Conservation (phyloP, 2,329 filamentous ascomycete species). For the Sarocladiaceae sp. region DNA sequence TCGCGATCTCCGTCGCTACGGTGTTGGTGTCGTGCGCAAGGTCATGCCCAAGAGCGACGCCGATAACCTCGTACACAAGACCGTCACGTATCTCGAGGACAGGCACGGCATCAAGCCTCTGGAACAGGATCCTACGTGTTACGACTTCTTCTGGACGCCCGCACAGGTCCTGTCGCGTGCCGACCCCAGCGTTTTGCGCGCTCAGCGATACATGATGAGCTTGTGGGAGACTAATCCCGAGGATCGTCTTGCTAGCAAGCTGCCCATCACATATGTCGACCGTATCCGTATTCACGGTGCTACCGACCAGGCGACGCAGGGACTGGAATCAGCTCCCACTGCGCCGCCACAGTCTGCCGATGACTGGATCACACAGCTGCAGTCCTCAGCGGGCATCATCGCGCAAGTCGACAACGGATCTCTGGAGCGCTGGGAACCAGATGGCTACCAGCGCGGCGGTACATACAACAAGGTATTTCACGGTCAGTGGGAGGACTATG, state of each 20-base stretch:
- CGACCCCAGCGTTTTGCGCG: slow-evolving; percentile 55
- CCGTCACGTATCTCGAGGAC: slow-evolving; percentile 44
- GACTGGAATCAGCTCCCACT: slow-evolving; percentile 13
- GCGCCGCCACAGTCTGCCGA: slow-evolving; percentile 25
- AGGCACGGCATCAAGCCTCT: slow-evolving; percentile 22
- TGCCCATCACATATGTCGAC: slow-evolving; percentile 63
- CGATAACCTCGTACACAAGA: slow-evolving; percentile 50
- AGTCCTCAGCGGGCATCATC: slow-evolving; percentile 44
- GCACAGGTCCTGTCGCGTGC: slow-evolving; percentile 62
- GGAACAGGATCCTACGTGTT: slow-evolving; percentile 55
- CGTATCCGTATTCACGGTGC: slow-evolving; percentile 60
- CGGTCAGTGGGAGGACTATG: slow-evolving; percentile 49
- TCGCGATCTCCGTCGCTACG: slow-evolving; percentile 52
- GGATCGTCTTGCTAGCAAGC: slow-evolving; percentile 52
- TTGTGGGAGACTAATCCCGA: slow-evolving; percentile 54
- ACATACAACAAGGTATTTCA: slow-evolving; percentile 49
- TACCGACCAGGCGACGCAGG: slow-evolving; percentile 10
- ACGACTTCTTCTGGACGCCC: slow-evolving; percentile 69
- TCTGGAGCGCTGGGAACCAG: slow-evolving; percentile 64
- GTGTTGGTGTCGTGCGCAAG: slow-evolving; percentile 58
- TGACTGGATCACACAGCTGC: slow-evolving; percentile 31
- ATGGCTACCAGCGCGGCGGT: slow-evolving; percentile 56
- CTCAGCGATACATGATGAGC: slow-evolving; percentile 61
- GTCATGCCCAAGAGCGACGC: slow-evolving; percentile 54
- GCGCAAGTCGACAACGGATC: slow-evolving; percentile 67